Percentiles rank a stretch among this genome's conserved stretches.
phyloP scores from a whole-genome alignment of 2,329 filamentous ascomycete genomes.

The Botrytis elliptica region DNA sequence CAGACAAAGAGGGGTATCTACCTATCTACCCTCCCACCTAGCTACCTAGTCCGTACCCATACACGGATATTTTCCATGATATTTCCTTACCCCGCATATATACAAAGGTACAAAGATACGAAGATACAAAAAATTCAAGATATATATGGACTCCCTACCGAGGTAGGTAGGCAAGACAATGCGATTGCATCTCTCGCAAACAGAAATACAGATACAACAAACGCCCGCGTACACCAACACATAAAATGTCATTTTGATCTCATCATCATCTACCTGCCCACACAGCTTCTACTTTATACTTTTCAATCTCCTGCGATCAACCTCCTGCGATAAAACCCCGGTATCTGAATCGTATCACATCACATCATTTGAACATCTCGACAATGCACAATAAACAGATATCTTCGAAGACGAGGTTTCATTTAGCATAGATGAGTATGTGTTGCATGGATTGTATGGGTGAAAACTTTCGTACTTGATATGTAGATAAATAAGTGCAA shows the following conservation, averaged over 20 bases:
- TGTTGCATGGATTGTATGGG: not conserved
- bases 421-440: slow-evolving; percentile 1
- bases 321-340: not conserved
- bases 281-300: not conserved
- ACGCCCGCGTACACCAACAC: not conserved
- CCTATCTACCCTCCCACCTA: not conserved
- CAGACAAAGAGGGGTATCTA: not conserved
- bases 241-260: not conserved
- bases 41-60: not conserved
- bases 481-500: not conserved
- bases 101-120: too few relatives aligned
- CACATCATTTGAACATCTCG: not conserved
- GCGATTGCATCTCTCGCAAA: not conserved
- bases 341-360: not conserved
- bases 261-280: not conserved
- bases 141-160: too few relatives aligned
- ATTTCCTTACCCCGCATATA: not conserved
- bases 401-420: not conserved
- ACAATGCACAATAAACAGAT: not conserved
- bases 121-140: not conserved
- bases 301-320: not conserved
- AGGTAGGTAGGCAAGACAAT: not conserved
- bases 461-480: not conserved
- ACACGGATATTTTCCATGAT: not conserved
- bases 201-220: not conserved